phyloP scores from a whole-genome alignment of 1,284 basidiomycete genomes.

The Malassezia vespertilionis region DNA sequence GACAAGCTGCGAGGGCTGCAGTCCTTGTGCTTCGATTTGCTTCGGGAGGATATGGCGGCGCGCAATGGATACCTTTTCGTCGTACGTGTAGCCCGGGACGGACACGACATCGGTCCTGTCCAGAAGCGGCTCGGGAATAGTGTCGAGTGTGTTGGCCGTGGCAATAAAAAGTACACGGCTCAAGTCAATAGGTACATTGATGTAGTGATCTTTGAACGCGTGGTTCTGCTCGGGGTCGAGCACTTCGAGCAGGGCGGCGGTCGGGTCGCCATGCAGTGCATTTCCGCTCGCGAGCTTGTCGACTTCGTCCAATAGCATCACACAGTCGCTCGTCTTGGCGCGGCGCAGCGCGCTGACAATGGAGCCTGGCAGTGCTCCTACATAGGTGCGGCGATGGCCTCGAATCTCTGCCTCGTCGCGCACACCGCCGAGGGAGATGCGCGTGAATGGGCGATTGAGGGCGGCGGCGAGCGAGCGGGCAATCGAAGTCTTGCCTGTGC shows the following conservation, averaged over 20 bases:
- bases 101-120: conserved; percentile 50
- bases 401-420: conserved; percentile 50
- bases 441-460: conserved; percentile 58
- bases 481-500: conserved; percentile 46
- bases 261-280: conserved; percentile 49
- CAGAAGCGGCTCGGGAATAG: conserved; percentile 49
- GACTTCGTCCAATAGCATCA: conserved; percentile 50
- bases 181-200: conserved; percentile 44
- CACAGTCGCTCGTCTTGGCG: conserved; percentile 49
- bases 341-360: conserved; percentile 50
- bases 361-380: conserved; percentile 57
- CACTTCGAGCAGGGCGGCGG: conserved; percentile 50
- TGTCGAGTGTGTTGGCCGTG: conserved; percentile 50
- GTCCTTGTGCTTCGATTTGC: conserved; percentile 63
- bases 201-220: conserved; percentile 49
- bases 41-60: conserved; percentile 64
- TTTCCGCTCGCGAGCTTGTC: conserved; percentile 49
- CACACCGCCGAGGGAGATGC: conserved; percentile 49
- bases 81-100: conserved; percentile 49
- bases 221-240: conserved; percentile 50
- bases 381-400: conserved; percentile 44
- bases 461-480: conserved; percentile 53
- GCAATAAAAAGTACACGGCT: conserved; percentile 50
- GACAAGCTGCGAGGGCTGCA: conserved; percentile 52
- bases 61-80: conserved; percentile 50